Percentiles rank a stretch among this genome's conserved stretches.
These are phyloP conservation scores for Daldinia vernicosa DNA, from an alignment of 495 filamentous ascomycete genomes.

Conservation along the genomic window DNA sequence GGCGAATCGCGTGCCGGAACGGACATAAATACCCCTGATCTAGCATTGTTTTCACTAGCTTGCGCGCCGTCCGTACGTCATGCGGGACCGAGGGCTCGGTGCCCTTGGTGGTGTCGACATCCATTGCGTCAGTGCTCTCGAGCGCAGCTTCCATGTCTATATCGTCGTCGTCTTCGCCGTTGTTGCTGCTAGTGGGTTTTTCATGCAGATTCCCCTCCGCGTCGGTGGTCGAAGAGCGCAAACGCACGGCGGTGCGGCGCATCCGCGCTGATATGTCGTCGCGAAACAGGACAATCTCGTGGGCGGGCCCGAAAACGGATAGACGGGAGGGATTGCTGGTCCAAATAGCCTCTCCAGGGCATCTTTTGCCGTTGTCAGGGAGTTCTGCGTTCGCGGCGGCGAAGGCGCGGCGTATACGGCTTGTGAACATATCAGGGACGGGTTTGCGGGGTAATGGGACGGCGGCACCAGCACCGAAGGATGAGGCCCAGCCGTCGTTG, in stretches of 20 bases:
- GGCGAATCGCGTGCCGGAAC: slow-evolving; percentile 78
- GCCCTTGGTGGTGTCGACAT: slow-evolving; percentile 53
- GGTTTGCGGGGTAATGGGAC: slow-evolving; percentile 74
- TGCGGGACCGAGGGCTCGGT: slow-evolving; percentile 49
- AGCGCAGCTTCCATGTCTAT: slow-evolving; percentile 48
- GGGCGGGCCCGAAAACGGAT: slow-evolving; percentile 80
- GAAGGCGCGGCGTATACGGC: slow-evolving; percentile 80
- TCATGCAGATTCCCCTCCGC: slow-evolving; percentile 38
- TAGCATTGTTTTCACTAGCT: slow-evolving; percentile 89
- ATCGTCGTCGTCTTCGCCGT: slow-evolving; percentile 42
- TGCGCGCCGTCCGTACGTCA: slow-evolving; percentile 71
- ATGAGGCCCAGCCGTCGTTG: slow-evolving; percentile 90
- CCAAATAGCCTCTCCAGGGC: slow-evolving; percentile 73
- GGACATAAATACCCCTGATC: slow-evolving; percentile 90
- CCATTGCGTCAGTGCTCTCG: slow-evolving; percentile 52
- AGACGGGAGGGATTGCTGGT: slow-evolving; percentile 85
- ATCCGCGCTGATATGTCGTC: slow-evolving; percentile 85
- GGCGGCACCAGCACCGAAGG: slow-evolving; percentile 85
- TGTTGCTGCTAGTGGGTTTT: slow-evolving; percentile 30
- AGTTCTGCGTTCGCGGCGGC: slow-evolving; percentile 75
- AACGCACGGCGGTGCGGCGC: slow-evolving; percentile 74
- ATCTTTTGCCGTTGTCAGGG: slow-evolving; percentile 50
- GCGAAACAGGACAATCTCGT: slow-evolving; percentile 85
- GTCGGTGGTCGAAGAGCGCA: slow-evolving; percentile 53
- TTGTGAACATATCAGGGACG: slow-evolving; percentile 89